These are phyloP conservation scores for Corynascus novoguineensis DNA, from an alignment of 495 filamentous ascomycete species.

Conservation along the genomic window DNA sequence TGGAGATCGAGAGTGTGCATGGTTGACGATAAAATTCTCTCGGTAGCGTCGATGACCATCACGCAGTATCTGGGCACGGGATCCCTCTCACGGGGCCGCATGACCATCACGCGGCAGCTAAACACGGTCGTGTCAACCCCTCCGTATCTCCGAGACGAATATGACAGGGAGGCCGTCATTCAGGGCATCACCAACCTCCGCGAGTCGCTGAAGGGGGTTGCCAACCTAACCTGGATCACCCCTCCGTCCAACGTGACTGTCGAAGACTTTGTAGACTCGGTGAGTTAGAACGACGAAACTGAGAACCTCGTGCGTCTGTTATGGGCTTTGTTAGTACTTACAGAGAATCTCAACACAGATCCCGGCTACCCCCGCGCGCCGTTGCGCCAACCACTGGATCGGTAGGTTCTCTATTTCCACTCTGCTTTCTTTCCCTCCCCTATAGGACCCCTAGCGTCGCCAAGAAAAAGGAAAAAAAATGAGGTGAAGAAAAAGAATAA, in stretches of 20 bases:
- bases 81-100: conserved; percentile 50
- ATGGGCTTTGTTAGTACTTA: neutral
- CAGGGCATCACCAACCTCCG: conserved; percentile 54
- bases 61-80: conserved; percentile 61
- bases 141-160: conserved; percentile 46
- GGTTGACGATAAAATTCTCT: no score
- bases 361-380: conserved; percentile 46
- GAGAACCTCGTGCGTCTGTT: neutral
- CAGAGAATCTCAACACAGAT: conserved; percentile 20
- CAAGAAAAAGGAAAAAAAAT: no score
- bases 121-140: conserved; percentile 47
- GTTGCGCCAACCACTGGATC: conserved; percentile 66
- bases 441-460: no score
- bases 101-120: conserved; percentile 52
- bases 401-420: conserved; percentile 6
- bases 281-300: neutral
- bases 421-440: neutral
- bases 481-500: no score
- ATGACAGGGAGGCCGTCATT: conserved; percentile 46
- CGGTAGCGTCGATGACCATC: conserved; percentile 52
- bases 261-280: conserved; percentile 47
- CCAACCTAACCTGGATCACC: conserved; percentile 47
- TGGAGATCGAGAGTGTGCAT: no score
- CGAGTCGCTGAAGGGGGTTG: conserved; percentile 45
- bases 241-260: conserved; percentile 49